Percentiles rank a stretch among this genome's conserved stretches.
Conservation (phyloP, 225 moss, liverwort and hornwort species). For the Physcomitrellopsis africana region DNA sequence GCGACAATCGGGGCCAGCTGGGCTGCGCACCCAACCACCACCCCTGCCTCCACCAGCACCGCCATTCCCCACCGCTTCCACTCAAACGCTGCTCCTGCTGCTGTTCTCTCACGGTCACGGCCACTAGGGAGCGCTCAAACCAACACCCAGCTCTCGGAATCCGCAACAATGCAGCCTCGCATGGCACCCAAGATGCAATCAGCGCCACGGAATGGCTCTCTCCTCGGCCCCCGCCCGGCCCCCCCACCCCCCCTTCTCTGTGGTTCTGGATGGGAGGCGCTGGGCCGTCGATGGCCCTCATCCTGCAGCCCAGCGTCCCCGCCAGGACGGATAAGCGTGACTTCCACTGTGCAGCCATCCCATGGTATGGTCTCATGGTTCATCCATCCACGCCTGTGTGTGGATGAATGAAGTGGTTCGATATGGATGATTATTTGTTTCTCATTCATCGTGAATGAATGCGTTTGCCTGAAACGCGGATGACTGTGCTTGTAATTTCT, state of each 20-base stretch:
- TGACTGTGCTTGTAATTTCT: no score
- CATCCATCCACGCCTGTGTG: no score
- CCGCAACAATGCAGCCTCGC: constrained; percentile 20
- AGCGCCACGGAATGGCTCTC: no score
- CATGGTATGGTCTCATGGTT: no score
- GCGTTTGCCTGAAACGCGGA: no score
- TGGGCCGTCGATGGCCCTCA: constrained; percentile 21
- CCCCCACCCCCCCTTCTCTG: not conserved
- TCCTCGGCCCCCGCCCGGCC: no score
- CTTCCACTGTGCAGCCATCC: not conserved
- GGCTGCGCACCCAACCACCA: constrained; percentile 29
- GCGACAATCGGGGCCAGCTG: constrained; percentile 20
- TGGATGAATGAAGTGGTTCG: no score
- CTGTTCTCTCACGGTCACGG: not conserved
- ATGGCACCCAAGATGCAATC: no score
- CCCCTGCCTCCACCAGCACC: constrained; percentile 34
- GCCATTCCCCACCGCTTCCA: constrained; percentile 27
- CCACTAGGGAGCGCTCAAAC: not conserved
- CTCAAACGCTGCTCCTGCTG: no score
- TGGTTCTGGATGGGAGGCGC: constrained; percentile 28
- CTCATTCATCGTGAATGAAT: no score
- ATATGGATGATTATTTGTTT: no score
- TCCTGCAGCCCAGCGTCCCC: not conserved
- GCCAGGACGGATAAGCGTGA: constrained; percentile 24
- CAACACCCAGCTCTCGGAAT: constrained; percentile 37